These are phyloP conservation scores for Plasmodium inui DNA, from an alignment of 169 alveolate genomes.

Conservation along the genomic window DNA sequence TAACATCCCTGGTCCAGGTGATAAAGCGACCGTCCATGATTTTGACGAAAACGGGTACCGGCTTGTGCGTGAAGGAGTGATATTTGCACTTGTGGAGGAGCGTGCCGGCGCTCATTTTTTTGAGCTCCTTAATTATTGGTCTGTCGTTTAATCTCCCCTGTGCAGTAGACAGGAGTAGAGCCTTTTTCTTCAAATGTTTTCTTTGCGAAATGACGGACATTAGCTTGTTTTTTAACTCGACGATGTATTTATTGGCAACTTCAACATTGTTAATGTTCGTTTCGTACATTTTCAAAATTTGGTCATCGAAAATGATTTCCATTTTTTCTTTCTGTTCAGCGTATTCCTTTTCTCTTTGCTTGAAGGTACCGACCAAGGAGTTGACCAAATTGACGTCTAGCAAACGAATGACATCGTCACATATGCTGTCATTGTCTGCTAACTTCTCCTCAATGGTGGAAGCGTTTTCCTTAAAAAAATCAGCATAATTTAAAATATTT, in stretches of 20 bases:
- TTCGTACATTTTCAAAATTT: constrained; percentile 53
- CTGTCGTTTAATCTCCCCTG: constrained; percentile 58
- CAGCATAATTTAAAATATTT: constrained; percentile 23
- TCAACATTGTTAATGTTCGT: constrained; percentile 49
- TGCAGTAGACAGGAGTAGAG: constrained; percentile 26
- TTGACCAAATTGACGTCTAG: constrained; percentile 15
- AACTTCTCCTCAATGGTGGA: constrained; percentile 25
- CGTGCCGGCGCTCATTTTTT: constrained; percentile 38
- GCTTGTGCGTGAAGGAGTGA: constrained; percentile 41
- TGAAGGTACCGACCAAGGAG: constrained; percentile 9
- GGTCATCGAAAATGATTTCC: constrained; percentile 49
- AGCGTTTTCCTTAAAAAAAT: constrained; percentile 39
- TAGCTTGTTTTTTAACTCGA: constrained; percentile 24
- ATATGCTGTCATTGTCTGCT: constrained; percentile 27
- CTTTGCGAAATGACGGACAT: neutral
- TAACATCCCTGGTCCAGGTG: constrained; percentile 38
- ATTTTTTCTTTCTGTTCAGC: constrained; percentile 14
- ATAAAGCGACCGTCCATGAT: constrained; percentile 27
- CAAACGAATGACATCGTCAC: constrained; percentile 45
- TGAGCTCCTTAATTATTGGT: constrained; percentile 31
- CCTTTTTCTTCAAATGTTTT: constrained; percentile 7
- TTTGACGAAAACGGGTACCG: constrained; percentile 47
- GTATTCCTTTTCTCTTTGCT: constrained; percentile 36
- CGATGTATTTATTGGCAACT: constrained; percentile 45
- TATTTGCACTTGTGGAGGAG: constrained; percentile 42